phyloP scores from a whole-genome alignment of 2,329 filamentous ascomycete genomes.

The Neoarthrinium moseri region DNA sequence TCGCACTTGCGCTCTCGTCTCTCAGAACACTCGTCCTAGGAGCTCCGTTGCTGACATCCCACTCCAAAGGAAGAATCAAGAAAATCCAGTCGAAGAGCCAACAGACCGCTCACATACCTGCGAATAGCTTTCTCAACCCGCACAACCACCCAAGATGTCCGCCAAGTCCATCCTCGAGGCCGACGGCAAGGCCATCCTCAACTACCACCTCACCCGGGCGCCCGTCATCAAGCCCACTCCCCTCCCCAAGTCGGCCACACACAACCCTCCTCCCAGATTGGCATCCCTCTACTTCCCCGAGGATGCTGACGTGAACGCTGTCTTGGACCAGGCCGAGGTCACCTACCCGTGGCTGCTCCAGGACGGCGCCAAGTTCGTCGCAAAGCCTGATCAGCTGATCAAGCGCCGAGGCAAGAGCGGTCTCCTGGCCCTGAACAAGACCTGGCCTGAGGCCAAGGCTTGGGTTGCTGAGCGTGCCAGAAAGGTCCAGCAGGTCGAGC shows the following conservation, averaged over 20 bases:
- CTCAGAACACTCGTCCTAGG: not conserved
- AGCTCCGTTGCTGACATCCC: slow-evolving; percentile 17
- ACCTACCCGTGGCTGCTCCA: slow-evolving; percentile 95
- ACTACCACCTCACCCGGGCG: slow-evolving; percentile 99
- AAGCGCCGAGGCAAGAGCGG: slow-evolving; percentile 99
- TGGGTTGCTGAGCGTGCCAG: slow-evolving; percentile 93
- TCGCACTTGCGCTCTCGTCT: not conserved
- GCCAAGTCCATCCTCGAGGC: slow-evolving; percentile 98
- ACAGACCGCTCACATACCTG: slow-evolving; percentile 20
- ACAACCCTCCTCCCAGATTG: slow-evolving; percentile 90
- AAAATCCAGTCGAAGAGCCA: not conserved
- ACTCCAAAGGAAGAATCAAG: slow-evolving; percentile 1
- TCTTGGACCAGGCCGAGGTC: slow-evolving; percentile 93
- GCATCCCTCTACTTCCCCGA: slow-evolving; percentile 92
- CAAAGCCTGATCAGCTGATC: slow-evolving; percentile 99
- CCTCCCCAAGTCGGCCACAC: slow-evolving; percentile 77
- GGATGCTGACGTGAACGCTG: slow-evolving; percentile 75
- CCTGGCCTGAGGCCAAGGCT: slow-evolving; percentile 87
- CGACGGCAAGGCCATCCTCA: slow-evolving; percentile 99
- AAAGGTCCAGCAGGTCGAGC: slow-evolving; percentile 92
- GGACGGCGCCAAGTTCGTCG: slow-evolving; percentile 86
- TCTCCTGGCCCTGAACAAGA: slow-evolving; percentile 93
- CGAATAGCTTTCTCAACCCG: slow-evolving; percentile 15
- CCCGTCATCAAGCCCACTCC: slow-evolving; percentile 97
- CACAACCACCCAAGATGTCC: slow-evolving; percentile 61